Evolutionary conservation across 1,139 yeast genomes (phyloP).

Genomic region (Saccharomyces pastorianus): DNA sequence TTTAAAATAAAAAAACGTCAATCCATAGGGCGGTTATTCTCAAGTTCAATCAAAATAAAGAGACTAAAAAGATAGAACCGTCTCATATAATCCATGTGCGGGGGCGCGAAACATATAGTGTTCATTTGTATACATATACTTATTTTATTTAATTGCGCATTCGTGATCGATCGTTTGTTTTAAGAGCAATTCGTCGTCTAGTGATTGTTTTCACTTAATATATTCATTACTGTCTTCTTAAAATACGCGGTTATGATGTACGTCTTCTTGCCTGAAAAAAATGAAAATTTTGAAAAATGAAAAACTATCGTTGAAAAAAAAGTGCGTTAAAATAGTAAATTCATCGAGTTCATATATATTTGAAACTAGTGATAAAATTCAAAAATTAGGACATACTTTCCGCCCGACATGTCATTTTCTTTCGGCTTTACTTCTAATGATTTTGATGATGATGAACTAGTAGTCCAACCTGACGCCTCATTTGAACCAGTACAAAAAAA

Average conservation of each 20-base stretch:
- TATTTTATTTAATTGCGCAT: neutral
- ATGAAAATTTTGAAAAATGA: neutral
- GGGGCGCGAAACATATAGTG: neutral
- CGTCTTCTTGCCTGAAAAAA: slow-evolving; percentile 1
- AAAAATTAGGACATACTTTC: neutral
- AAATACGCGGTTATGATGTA: neutral
- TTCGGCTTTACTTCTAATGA: slow-evolving; percentile 35
- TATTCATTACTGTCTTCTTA: neutral
- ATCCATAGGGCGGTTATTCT: slow-evolving; percentile 92
- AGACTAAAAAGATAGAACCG: neutral
- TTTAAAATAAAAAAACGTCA: slow-evolving; percentile 91
- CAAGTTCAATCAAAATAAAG: slow-evolving; percentile 73
- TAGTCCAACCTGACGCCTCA: slow-evolving; percentile 17
- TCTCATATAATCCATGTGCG: neutral
- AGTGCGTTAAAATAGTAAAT: neutral
- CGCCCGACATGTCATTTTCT: slow-evolving; percentile 39
- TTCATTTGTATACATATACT: neutral
- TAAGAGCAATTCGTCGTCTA: neutral
- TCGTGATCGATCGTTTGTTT: neutral
- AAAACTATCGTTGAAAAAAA: neutral
- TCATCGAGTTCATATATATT: neutral
- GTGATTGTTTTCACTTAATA: neutral
- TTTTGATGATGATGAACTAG: slow-evolving; percentile 43
- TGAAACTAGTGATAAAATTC: too few relatives aligned
- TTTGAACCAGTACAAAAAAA: slow-evolving; percentile 1